These are phyloP conservation scores for Penicillium fimorum DNA, from an alignment of 495 filamentous ascomycete genomes.

Conservation along the genomic window DNA sequence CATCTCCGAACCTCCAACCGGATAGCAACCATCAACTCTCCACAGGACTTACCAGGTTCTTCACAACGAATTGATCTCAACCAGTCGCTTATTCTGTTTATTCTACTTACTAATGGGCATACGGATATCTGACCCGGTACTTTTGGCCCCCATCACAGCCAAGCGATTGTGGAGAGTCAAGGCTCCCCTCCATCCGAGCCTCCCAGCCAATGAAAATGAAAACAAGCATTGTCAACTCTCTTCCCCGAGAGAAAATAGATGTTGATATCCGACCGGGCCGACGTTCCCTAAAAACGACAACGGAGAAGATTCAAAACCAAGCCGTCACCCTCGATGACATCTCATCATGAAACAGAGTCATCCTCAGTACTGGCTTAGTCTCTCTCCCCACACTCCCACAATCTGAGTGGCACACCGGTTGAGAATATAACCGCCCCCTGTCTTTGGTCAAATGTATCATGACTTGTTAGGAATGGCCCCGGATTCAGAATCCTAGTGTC, in stretches of 20 bases:
- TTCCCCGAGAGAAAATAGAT: not conserved
- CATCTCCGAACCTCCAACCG: not conserved
- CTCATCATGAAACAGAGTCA: not conserved
- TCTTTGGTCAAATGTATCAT: not conserved
- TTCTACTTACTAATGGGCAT: not conserved
- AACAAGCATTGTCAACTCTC: not conserved
- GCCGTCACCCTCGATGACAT: not conserved
- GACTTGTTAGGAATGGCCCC: not conserved
- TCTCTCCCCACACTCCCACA: not conserved
- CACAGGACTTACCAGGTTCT: not conserved
- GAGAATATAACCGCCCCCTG: not conserved
- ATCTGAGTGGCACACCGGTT: not conserved
- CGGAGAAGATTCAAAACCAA: not conserved
- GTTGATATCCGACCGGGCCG: not conserved
- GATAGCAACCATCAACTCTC: not conserved
- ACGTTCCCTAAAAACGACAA: not conserved
- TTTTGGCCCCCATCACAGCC: not conserved
- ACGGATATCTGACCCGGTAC: not conserved
- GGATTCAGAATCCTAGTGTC: not conserved
- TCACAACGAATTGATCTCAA: not conserved
- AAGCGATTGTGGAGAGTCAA: not conserved
- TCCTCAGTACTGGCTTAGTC: not conserved
- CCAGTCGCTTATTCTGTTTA: not conserved
- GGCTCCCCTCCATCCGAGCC: not conserved
- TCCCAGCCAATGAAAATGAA: not conserved